phyloP scores from a whole-genome alignment of 371 early-diverging fungal species.

The Mortierella sp. region DNA sequence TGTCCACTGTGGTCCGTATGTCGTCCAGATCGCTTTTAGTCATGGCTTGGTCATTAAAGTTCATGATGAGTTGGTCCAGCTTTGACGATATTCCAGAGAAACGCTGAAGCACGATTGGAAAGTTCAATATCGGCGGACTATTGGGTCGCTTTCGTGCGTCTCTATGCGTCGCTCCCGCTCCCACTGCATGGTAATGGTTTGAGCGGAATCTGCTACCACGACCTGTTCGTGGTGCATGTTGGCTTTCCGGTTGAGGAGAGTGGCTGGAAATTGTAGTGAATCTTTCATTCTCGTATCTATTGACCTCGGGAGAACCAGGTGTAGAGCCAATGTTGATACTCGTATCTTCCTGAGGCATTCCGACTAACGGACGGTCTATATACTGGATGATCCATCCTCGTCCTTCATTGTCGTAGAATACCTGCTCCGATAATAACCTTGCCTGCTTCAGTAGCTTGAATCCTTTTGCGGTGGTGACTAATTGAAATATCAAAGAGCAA shows the following conservation, averaged over 20 bases:
- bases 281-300: background rate
- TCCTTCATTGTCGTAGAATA: conserved; percentile 52
- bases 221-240: background rate
- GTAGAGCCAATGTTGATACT: background rate
- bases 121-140: conserved; percentile 22
- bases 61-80: conserved; percentile 40
- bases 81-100: conserved; percentile 34
- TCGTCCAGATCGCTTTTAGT: conserved; percentile 32
- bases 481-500: background rate
- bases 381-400: conserved; percentile 43
- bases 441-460: conserved; percentile 43
- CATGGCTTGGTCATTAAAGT: conserved; percentile 54
- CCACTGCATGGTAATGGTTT: background rate
- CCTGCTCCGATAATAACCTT: conserved; percentile 38
- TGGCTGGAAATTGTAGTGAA: background rate
- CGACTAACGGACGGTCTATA: conserved; percentile 47
- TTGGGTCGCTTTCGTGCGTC: conserved; percentile 7
- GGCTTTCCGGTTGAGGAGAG: background rate
- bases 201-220: conserved; percentile 11
- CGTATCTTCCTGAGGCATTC: conserved; percentile 10
- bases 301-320: conserved; percentile 1
- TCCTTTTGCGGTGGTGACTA: conserved; percentile 49
- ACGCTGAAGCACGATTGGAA: conserved; percentile 30
- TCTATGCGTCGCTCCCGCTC: background rate
- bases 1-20: conserved; percentile 44